Base-by-base conservation (phyloP, 1,284 basidiomycete genomes). In the Fomitiporia mediterranea region DNA sequence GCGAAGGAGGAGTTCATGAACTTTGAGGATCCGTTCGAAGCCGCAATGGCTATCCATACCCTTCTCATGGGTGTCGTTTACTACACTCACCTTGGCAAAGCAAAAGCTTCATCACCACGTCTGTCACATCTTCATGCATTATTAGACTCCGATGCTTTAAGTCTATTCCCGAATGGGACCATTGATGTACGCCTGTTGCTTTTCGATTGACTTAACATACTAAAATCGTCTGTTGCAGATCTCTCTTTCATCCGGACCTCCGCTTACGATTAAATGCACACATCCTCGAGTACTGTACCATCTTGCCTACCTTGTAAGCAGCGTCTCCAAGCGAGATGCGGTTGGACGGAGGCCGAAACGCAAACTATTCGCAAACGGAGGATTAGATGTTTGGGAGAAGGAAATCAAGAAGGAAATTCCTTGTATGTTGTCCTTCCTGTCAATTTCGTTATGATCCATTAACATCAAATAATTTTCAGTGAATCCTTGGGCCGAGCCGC, bases 341-440 rank as follows among this genome's bases (percentile, higher is more conserved):
- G 79, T 84, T 0, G 88, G 86, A 32, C 74, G 86, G 17, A 84
- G 80, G 56, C 87, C 87, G 2, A 86, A 84, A 68, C 76, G 84
- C 57, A 82, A 79, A 52, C 72, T 86, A 0, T 90, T 88, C 69
- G 81, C 85, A 0, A 67, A 65, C 5, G 85, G 86, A 60, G 87
- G 86, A 0, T 55, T 89, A n/a, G 67, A 69, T 1, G 70, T 76
- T 0, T 73, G 77, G 60, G 80, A 82, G 39, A 72, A 70, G 49
- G 78, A 79, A 61, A 62, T 73, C 13, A 67, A 66, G 46, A 73
- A 72, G 52, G 76, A 77, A 53, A 62, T 72, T 11, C 25, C 37
- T 27, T 35, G 56, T 51, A 34, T 46, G 34, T 51, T 23, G 2
- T 27, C 15, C 4, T 42, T 23, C 9, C 19, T 30, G 5, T 17